Conservation (phyloP, 306 rosid species). For the Prunus mume region DNA sequence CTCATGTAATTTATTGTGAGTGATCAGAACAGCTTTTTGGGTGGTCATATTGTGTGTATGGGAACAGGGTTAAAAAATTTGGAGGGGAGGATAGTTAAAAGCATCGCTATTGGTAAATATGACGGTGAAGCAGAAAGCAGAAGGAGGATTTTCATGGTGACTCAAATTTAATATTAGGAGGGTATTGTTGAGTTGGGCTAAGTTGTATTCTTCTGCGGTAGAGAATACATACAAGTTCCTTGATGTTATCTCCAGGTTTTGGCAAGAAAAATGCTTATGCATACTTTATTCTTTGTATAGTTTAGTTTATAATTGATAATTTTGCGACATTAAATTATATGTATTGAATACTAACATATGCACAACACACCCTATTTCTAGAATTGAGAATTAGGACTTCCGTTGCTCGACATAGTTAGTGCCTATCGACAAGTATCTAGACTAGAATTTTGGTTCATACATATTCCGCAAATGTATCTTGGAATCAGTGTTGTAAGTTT, state of each 20-base stretch:
- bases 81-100: background rate
- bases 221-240: background rate
- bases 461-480: background rate
- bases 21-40: background rate
- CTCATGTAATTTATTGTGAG: conserved; percentile 4
- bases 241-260: background rate
- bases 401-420: background rate
- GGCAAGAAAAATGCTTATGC: background rate
- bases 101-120: background rate
- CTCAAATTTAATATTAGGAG: background rate
- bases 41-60: background rate
- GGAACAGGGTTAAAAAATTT: background rate
- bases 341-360: background rate
- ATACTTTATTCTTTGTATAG: too few relatives aligned
- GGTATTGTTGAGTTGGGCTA: background rate
- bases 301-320: too few relatives aligned
- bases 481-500: background rate
- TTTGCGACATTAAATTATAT: background rate
- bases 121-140: background rate
- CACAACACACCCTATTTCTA: background rate
- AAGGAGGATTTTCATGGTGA: background rate
- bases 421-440: too few relatives aligned
- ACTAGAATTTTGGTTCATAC: background rate
- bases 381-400: background rate
- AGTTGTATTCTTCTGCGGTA: conserved; percentile 2